Conservation (phyloP, 768 basidiomycete genomes). For the Mycena latifolia region DNA sequence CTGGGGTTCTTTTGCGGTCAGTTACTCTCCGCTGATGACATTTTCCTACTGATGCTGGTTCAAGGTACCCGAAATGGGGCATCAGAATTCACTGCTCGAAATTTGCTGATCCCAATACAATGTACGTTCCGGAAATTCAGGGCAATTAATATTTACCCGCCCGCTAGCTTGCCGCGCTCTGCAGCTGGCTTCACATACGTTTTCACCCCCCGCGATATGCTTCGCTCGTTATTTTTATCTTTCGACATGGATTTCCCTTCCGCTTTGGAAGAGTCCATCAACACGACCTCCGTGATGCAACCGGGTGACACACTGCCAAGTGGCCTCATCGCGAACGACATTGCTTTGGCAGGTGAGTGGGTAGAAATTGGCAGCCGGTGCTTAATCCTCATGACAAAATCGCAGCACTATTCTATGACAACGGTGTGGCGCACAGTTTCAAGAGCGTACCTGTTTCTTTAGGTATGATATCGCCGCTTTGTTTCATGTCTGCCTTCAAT, state of each 20-base stretch:
- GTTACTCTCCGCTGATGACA: not conserved
- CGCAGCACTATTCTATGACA: slow-evolving; percentile 48
- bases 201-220: slow-evolving; percentile 49
- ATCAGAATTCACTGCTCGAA: slow-evolving; percentile 52
- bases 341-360: slow-evolving; percentile 41
- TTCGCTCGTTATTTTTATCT: slow-evolving; percentile 47
- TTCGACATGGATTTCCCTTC: slow-evolving; percentile 48
- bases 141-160: not conserved
- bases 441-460: slow-evolving; percentile 36
- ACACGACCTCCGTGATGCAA: slow-evolving; percentile 36
- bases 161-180: slow-evolving; percentile 39
- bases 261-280: slow-evolving; percentile 40
- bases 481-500: not conserved
- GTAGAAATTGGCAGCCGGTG: not conserved
- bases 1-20: slow-evolving; percentile 46
- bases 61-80: slow-evolving; percentile 56
- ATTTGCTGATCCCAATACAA: slow-evolving; percentile 45
- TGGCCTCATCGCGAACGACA: slow-evolving; percentile 39
- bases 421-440: slow-evolving; percentile 48
- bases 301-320: slow-evolving; percentile 42
- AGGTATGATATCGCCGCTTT: slow-evolving; percentile 17
- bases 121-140: slow-evolving; percentile 40
- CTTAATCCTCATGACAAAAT: not conserved
- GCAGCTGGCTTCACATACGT: slow-evolving; percentile 46
- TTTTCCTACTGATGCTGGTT: not conserved